Percentiles rank a stretch among this genome's conserved stretches.
These are phyloP conservation scores for Globisporangium radiosum DNA, from an alignment of 352 stramenopile genomes.

Conservation along the genomic window DNA sequence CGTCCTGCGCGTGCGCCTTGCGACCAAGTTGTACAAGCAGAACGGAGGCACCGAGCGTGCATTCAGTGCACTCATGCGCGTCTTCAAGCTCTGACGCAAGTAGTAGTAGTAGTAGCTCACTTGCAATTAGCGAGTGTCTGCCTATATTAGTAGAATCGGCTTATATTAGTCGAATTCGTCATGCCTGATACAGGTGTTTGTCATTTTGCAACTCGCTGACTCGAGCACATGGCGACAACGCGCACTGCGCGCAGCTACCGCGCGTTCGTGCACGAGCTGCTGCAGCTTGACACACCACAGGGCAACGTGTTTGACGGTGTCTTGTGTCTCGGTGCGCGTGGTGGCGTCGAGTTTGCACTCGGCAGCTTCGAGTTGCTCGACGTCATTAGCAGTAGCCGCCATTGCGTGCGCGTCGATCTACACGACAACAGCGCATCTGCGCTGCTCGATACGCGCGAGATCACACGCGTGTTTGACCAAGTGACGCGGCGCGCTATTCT, in stretches of 20 bases:
- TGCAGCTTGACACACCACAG: constrained; percentile 18
- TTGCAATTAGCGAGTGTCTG: too few species aligned
- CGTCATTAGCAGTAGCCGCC: neutral
- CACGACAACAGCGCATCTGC: neutral
- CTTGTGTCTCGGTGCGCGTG: constrained; percentile 32
- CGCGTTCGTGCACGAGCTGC: constrained; percentile 22
- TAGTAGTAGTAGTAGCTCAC: neutral
- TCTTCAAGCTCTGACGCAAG: constrained; percentile 29
- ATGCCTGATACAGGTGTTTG: neutral
- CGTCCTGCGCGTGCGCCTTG: constrained; percentile 36
- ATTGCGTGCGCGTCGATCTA: neutral
- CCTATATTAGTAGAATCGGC: too few species aligned
- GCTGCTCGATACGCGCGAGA: constrained; percentile 15
- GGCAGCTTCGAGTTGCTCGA: constrained; percentile 29
- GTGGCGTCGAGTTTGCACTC: constrained; percentile 29
- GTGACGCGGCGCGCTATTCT: constrained; percentile 31
- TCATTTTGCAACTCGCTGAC: constrained; percentile 4
- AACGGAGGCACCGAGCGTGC: constrained; percentile 17
- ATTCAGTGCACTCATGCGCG: constrained; percentile 34
- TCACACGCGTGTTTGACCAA: constrained; percentile 32
- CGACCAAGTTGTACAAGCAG: constrained; percentile 66
- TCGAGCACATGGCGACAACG: too few species aligned
- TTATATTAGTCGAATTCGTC: too few species aligned
- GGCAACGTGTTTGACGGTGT: constrained; percentile 41
- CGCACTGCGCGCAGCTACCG: constrained; percentile 43